Evolutionary conservation across 2,329 filamentous ascomycete genomes (phyloP).

Genomic region (Cladosporium sp.): DNA sequence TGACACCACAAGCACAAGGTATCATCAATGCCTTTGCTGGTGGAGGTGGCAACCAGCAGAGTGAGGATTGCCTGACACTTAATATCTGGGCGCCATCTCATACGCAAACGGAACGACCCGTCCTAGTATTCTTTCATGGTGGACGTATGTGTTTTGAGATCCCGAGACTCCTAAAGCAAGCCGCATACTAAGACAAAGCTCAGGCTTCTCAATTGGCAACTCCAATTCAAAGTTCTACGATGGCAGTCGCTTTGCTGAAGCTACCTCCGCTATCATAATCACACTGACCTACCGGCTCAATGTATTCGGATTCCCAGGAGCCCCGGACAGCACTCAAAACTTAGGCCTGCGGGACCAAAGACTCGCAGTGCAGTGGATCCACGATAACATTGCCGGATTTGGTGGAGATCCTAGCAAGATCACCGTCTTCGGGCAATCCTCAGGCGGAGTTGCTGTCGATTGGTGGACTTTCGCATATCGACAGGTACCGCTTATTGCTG

Average conservation of each 20-base stretch:
- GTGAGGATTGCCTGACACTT: constrained; percentile 32
- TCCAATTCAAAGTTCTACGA: constrained; percentile 34
- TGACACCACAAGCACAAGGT: constrained; percentile 8
- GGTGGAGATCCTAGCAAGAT: constrained; percentile 37
- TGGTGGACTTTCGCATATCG: constrained; percentile 31
- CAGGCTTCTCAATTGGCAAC: constrained; percentile 33
- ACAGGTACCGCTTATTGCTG: constrained; percentile 33
- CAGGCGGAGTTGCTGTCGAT: constrained; percentile 23
- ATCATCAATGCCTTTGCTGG: constrained; percentile 7
- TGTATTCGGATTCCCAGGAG: constrained; percentile 38
- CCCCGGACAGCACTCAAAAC: constrained; percentile 35
- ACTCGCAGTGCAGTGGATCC: constrained; percentile 47
- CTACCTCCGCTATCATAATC: constrained; percentile 36
- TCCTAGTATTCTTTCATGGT: constrained; percentile 39
- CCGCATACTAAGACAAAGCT: neutral
- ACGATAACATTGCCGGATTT: constrained; percentile 45
- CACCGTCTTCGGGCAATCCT: constrained; percentile 25
- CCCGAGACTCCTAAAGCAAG: neutral
- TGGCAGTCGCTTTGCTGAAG: constrained; percentile 31
- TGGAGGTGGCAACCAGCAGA: constrained; percentile 1
- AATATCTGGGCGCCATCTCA: constrained; percentile 32
- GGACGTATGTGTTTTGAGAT: constrained; percentile 24
- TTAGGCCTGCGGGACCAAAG: constrained; percentile 51
- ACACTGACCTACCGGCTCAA: constrained; percentile 40
- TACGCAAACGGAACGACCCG: constrained; percentile 25